phyloP scores from a whole-genome alignment of 1,139 yeast genomes.

The Kluyveromyces sp. region DNA sequence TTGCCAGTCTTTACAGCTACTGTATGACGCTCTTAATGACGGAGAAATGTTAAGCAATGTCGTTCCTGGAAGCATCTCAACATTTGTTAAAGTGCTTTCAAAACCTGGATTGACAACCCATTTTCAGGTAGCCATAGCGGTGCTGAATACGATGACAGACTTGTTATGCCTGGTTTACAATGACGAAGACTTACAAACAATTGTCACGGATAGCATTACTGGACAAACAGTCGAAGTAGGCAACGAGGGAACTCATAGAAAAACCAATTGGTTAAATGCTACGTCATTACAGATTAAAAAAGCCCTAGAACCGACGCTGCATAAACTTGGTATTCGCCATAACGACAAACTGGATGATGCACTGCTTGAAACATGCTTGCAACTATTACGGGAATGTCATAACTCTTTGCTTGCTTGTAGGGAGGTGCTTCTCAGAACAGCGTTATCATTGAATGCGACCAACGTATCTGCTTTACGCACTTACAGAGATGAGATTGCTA shows the following conservation, averaged over 20 bases:
- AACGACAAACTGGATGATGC: conserved; percentile 15
- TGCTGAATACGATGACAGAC: conserved; percentile 32
- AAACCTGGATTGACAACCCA: conserved; percentile 36
- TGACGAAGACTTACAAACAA: conserved; percentile 34
- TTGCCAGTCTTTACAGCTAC: neutral
- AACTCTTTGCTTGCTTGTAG: conserved; percentile 18
- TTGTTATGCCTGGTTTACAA: conserved; percentile 36
- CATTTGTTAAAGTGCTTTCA: conserved; percentile 39
- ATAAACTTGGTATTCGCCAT: conserved; percentile 31
- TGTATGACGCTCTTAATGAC: conserved; percentile 25
- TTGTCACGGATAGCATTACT: neutral
- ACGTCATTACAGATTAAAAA: conserved; percentile 51
- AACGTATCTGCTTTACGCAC: neutral
- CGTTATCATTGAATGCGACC: neutral
- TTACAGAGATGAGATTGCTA: conserved; percentile 1
- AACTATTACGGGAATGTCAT: conserved; percentile 15
- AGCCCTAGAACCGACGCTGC: conserved; percentile 34
- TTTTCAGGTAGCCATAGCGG: conserved; percentile 35
- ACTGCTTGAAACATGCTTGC: conserved; percentile 31
- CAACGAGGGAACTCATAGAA: conserved; percentile 36
- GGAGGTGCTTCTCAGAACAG: conserved; percentile 11
- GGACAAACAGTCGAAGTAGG: neutral
- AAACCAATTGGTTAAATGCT: conserved; percentile 55
- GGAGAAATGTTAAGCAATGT: conserved; percentile 49
- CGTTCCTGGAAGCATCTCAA: conserved; percentile 52